Evolutionary conservation across 805 yeast genomes (phyloP), one percentile per base, ranked within the genome.

Genomic region (Saccharomyces kudriavzevii): DNA sequence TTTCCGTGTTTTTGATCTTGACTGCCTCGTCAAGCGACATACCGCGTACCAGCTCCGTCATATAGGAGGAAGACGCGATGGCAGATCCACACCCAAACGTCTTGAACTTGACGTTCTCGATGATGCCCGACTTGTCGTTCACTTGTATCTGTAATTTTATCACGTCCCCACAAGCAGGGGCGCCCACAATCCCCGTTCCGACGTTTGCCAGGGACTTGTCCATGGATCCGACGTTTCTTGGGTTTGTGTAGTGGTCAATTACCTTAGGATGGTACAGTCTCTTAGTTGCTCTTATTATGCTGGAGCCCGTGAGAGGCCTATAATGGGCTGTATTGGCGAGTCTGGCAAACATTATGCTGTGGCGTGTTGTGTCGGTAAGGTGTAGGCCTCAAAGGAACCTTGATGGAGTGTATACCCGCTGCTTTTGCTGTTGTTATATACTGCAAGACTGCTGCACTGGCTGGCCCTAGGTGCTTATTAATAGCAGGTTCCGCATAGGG

Each of bases 51-150:
- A 94, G 79, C 68, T 91, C 97, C 2, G 99, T 94, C 66, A 94
- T 94, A 70, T 87, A 94, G 1, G 96, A 88, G 9, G 96, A 87
- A 2, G 96, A 87, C 1, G 99, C 99, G 69, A 94, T 94, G 51
- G 99, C 99, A 2, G 94, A 84, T 47, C 99, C 99, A 70, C 99
- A 94, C n/a, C 99, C 99, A 74, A 94, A 94, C 3, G 99, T 94
- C 80, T 94, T 94, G 75, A 94, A 94, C 72, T 90, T 92, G 58
- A 92, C 99, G 70, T 94, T 96, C 70, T 88, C 83, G 62, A 94
- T 94, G 52, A 88, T 78, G 1, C 99, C 99, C 25, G 96, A 83
- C 54, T 79, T 84, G 64, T 91, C 97, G 59, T 85, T 85, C 9
- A 94, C 99, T 69, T 91, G 83, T 66, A 94, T 94, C 71, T 94